Base-by-base conservation (phyloP, 441 rosid genomes). In the Populus hybrid region DNA sequence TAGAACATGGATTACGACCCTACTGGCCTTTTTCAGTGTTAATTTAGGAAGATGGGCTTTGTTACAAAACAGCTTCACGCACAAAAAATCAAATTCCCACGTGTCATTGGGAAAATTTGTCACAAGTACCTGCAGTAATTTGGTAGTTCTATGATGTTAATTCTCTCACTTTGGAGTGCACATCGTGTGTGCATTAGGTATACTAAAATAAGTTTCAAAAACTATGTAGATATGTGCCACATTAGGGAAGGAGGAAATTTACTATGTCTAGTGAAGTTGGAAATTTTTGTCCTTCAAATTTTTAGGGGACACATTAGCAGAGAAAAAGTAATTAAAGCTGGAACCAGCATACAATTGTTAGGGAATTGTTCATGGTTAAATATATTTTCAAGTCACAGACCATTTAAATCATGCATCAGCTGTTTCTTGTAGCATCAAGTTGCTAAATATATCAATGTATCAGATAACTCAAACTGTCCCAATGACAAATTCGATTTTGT, bases 391-490 rank as follows among this genome's bases (percentile, higher is more conserved):
- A 42, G 68, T 78, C 24, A 57, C 66, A 68, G 59, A 72, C 69
- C 69, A 36, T 79, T 70, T 54, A 26, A 36, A 67, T 21, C 59
- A 26, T 71, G 14, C 67, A 40, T 35, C 34, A 65, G 36, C 68
- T 40, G 36, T 77, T 77, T 72, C 36, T 73, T 78, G 23, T 81
- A 59, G 72, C 64, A 79, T 86, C 73, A 75, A 85, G 61, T 65
- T 79, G 81, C 92, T 89, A 81, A 88, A 81, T 63, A 81, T 79
- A 70, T 83, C 74, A 79, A 79, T 87, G 83, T 80, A 85, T 85
- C 97, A 90, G 95, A 91, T 83, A 84, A 86, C 78, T 86, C 95
- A 81, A 86, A 89, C 82, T 87, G 89, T 90, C 85, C 81, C 79
- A 88, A 87, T 85, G 90, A 86, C 76, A 86, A 85, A 82, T 86